Evolutionary conservation across 306 rosid genomes (phyloP).

Genomic region (Vigna hirtella): DNA sequence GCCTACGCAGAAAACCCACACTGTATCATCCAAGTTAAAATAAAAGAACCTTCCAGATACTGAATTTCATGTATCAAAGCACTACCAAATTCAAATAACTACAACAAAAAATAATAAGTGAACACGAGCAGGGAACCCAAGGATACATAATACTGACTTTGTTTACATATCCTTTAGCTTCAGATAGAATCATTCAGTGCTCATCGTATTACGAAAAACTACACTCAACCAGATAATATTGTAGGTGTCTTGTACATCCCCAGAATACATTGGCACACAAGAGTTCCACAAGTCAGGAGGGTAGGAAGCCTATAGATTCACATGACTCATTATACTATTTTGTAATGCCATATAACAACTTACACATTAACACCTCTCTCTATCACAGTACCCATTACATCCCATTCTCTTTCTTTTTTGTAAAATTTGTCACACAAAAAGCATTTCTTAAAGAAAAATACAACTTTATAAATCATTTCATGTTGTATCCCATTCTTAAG

Average conservation of each 20-base stretch:
- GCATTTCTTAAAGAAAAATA: constrained; percentile 23
- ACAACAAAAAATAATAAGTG: neutral
- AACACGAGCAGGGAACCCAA: constrained; percentile 11
- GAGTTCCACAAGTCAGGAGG: constrained; percentile 16
- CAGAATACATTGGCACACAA: neutral
- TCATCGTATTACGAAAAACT: constrained; percentile 26
- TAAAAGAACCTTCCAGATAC: constrained; percentile 28
- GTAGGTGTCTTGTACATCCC: constrained; percentile 2
- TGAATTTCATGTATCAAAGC: constrained; percentile 16
- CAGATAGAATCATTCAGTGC: too few species aligned
- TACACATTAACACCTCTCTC: neutral
- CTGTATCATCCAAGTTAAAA: constrained; percentile 32
- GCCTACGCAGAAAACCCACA: constrained; percentile 61
- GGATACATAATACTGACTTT: constrained; percentile 34
- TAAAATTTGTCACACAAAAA: neutral
- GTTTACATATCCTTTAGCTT: too few species aligned
- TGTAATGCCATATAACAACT: neutral
- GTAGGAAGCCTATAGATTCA: constrained; percentile 28
- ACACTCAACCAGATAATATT: constrained; percentile 26
- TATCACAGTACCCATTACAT: neutral
- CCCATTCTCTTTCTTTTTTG: neutral
- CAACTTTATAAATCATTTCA: constrained; percentile 22
- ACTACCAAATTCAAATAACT: constrained; percentile 27
- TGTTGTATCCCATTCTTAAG: constrained; percentile 12
- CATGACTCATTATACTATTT: constrained; percentile 9